Base-by-base conservation (phyloP, 2,329 filamentous ascomycete genomes). In the Boeremia exigua region DNA sequence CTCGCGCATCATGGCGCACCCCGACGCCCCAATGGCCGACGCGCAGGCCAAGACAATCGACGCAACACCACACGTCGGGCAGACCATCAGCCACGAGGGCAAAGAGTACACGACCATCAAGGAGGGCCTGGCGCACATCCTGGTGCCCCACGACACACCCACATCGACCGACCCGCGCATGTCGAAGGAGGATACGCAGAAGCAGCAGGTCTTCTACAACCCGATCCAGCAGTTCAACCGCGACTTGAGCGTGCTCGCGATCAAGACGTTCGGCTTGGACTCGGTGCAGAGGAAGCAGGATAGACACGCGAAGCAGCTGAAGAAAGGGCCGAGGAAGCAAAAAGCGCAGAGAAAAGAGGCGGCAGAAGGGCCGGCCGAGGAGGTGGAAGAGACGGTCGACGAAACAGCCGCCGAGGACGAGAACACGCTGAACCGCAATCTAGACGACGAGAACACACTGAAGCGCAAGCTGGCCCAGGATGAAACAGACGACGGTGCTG, bases 191-290 rank as follows among this genome's bases (percentile, higher is more conserved):
- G 84, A 86, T 6, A 69, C 67, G 79, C 83, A 56, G 84, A 87
- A 65, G 81, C 89, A 94, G 67, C 81, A 82, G 30, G 96, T 99
- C 52, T 99, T 99, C 72, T 99, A 99, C 83, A 99, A 99, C 68
- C 94, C 95, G 0, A 97, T 99, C 50, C 95, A 99, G 74, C 95
- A 99, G 73, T 99, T 98, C 82, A 99, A 99, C 77, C 89, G 96
- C 42, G 95, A 99, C 73, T 78, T 99, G 62, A 97, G 92, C 58
- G 91, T 97, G 25, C 83, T 99, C 12, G 92, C 92, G 0, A 96
- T 99, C 75, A 91, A 91, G 70, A 90, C 90, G 0, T 96, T 94
- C 73, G 91, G 91, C 1, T 87, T 95, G 64, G 86, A 91, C 68
- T 68, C 77, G 29, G 66, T 84, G 4, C 71, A 86, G 15, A 78